Percentiles rank a stretch among this genome's conserved stretches.
phyloP scores from a whole-genome alignment of 1,284 basidiomycete species.

The Trichosporon asahii region DNA sequence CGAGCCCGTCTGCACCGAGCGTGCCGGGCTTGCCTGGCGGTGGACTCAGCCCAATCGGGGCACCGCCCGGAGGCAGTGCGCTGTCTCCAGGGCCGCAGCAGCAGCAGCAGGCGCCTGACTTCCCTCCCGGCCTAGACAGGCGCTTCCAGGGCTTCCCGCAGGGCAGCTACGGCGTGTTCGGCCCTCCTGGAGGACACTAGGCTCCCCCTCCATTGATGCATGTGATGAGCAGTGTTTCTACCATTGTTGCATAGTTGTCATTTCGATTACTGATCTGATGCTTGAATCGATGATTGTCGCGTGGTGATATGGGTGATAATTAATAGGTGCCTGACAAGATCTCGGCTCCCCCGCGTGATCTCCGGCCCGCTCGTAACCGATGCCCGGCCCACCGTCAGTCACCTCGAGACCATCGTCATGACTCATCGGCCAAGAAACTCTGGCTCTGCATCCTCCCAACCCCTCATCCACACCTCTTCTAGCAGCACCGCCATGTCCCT shows the following conservation, averaged over 20 bases:
- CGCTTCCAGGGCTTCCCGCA: slow-evolving; percentile 5
- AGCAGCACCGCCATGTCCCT: neutral
- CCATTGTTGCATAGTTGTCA: neutral
- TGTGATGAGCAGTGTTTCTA: slow-evolving; percentile 8
- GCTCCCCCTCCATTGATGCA: neutral
- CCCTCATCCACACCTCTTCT: neutral
- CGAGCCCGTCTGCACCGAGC: neutral
- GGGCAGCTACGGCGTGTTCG: neutral
- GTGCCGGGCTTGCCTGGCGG: neutral
- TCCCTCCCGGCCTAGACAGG: neutral
- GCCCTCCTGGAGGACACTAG: neutral
- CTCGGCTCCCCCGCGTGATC: neutral
- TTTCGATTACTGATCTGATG: too few species aligned
- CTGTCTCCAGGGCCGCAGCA: neutral
- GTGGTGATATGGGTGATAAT: neutral
- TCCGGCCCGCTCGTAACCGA: neutral
- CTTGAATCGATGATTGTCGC: neutral
- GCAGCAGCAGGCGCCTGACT: neutral
- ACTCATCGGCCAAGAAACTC: too few species aligned
- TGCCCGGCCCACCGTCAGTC: neutral
- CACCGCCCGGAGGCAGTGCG: neutral
- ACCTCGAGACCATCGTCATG: neutral
- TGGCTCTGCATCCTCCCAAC: neutral
- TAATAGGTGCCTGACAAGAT: neutral
- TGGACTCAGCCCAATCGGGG: neutral